Conservation (phyloP, 2,329 filamentous ascomycete genomes). For the Pseudopyricularia cyperi region DNA sequence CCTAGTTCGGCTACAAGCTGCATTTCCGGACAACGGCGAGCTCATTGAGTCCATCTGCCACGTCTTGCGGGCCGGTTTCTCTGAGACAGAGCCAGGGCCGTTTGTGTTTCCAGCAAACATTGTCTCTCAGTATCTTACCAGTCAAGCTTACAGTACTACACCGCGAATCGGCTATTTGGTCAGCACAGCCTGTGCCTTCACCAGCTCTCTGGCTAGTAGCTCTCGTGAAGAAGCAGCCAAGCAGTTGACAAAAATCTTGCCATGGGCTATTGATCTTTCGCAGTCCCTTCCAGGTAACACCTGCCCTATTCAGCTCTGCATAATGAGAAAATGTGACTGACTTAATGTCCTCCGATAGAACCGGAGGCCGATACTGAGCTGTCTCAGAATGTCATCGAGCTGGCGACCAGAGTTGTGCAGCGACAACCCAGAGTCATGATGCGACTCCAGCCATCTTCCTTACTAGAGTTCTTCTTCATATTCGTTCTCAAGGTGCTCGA, state of each 20-base stretch:
- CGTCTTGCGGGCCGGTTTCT: slow-evolving; percentile 62
- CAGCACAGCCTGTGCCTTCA: slow-evolving; percentile 57
- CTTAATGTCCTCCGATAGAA: slow-evolving; percentile 15
- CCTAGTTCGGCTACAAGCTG: slow-evolving; percentile 29
- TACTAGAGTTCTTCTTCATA: slow-evolving; percentile 53
- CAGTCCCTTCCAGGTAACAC: slow-evolving; percentile 44
- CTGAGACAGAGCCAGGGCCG: slow-evolving; percentile 59
- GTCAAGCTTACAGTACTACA: slow-evolving; percentile 38
- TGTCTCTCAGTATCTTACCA: slow-evolving; percentile 54
- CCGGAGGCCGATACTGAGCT: slow-evolving; percentile 57
- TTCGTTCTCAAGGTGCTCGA: slow-evolving; percentile 60
- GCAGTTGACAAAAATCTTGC: slow-evolving; percentile 39
- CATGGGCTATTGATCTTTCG: slow-evolving; percentile 51
- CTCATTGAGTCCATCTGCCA: slow-evolving; percentile 59
- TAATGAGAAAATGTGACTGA: neutral
- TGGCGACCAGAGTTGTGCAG: slow-evolving; percentile 50
- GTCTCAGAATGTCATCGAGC: slow-evolving; percentile 60
- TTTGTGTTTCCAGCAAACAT: slow-evolving; percentile 60
- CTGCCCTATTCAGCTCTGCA: neutral
- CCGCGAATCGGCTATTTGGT: slow-evolving; percentile 58
- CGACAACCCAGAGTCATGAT: slow-evolving; percentile 51
- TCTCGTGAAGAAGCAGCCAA: slow-evolving; percentile 27
- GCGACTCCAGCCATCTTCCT: slow-evolving; percentile 36
- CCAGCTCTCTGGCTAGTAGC: slow-evolving; percentile 42
- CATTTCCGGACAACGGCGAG: slow-evolving; percentile 50